phyloP scores from a whole-genome alignment of 331 rosid species.

The Cydonia oblonga region DNA sequence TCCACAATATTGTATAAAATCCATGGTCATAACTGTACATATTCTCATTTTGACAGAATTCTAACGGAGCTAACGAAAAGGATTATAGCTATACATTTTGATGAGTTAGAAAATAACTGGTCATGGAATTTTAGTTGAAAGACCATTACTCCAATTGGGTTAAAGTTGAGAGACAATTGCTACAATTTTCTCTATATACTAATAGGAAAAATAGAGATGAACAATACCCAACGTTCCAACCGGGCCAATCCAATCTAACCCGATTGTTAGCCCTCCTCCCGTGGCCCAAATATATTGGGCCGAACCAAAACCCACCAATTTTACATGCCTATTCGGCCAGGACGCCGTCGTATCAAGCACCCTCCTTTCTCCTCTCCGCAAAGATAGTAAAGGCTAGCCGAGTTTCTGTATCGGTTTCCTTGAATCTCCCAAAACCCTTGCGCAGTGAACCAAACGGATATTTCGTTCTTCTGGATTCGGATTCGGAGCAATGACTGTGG shows the following conservation, averaged over 20 bases:
- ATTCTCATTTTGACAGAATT: too few species aligned
- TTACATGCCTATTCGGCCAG: neutral
- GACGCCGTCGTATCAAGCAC: neutral
- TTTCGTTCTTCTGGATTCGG: neutral
- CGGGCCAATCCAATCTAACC: neutral
- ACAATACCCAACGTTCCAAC: neutral
- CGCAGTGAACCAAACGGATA: neutral
- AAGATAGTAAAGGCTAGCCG: neutral
- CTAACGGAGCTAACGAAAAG: too few species aligned
- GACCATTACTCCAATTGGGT: rapidly evolving
- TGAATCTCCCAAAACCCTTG: neutral
- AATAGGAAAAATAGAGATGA: neutral
- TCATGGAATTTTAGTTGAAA: too few species aligned
- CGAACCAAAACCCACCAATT: neutral
- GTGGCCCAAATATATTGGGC: neutral
- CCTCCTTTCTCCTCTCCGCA: neutral
- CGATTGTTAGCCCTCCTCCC: neutral
- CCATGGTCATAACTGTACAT: too few species aligned
- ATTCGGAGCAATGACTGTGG: conserved; percentile 57
- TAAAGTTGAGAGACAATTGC: rapidly evolving
- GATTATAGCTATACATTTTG: rapidly evolving
- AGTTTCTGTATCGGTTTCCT: neutral
- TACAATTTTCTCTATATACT: too few species aligned
- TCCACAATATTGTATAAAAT: too few species aligned
- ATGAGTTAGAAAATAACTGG: too few species aligned